Percentiles rank a stretch among this genome's conserved stretches.
Evolutionary conservation across 1,284 basidiomycete species (phyloP).

Genomic region (Mycosarcoma maydis): DNA sequence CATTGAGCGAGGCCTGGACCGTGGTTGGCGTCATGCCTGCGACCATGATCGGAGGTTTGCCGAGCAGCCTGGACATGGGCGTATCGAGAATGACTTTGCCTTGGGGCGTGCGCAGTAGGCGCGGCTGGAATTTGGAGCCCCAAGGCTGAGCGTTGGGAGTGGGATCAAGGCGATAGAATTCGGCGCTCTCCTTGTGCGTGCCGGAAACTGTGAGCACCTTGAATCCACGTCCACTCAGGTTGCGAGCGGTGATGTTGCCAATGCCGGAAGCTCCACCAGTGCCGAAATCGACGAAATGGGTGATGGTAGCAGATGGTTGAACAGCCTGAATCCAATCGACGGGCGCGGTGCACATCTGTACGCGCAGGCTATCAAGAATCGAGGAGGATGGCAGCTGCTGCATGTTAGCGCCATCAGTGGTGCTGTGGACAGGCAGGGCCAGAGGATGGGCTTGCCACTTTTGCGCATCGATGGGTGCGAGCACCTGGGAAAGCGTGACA

Average conservation of each 20-base stretch:
- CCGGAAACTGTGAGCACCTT: constrained; percentile 71
- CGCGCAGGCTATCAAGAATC: constrained; percentile 49
- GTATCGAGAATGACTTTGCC: constrained; percentile 76
- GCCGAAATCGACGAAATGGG: constrained; percentile 92
- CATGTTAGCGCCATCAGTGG: constrained; percentile 71
- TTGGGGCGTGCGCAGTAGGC: constrained; percentile 91
- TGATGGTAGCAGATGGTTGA: constrained; percentile 80
- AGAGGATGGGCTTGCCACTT: constrained; percentile 80
- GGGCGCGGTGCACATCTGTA: constrained; percentile 88
- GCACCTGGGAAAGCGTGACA: constrained; percentile 72
- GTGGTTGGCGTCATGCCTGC: constrained; percentile 80
- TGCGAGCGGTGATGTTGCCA: constrained; percentile 86
- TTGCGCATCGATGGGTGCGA: constrained; percentile 64
- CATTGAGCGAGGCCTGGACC: constrained; percentile 56
- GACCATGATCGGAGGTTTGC: constrained; percentile 78
- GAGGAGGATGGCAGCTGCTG: constrained; percentile 30
- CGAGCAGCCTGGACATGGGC: constrained; percentile 87
- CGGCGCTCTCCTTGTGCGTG: constrained; percentile 46
- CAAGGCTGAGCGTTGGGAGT: constrained; percentile 66
- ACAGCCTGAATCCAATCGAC: constrained; percentile 93
- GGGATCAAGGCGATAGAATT: constrained; percentile 74
- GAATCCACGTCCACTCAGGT: constrained; percentile 90
- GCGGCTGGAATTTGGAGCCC: constrained; percentile 75
- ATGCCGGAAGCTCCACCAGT: constrained; percentile 93
- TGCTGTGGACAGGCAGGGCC: constrained; percentile 86